Conservation (phyloP, 768 basidiomycete species). For the Lactarius trivialis region DNA sequence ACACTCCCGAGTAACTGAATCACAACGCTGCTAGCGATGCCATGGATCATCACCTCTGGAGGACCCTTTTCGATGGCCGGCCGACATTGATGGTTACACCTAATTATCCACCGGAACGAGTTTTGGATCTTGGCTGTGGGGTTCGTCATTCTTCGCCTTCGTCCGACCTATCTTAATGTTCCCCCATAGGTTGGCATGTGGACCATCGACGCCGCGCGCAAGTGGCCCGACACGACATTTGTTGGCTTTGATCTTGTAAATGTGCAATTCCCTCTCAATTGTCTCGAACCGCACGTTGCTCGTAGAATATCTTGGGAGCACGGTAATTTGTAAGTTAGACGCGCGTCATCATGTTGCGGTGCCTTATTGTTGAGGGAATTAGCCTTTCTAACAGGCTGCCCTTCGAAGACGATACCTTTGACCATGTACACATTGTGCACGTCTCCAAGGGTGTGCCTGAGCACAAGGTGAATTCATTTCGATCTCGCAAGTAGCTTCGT, state of each 20-base stretch:
- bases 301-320: constrained; percentile 64
- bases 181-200: constrained; percentile 17
- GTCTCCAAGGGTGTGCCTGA: constrained; percentile 67
- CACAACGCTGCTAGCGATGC: constrained; percentile 22
- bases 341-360: background rate
- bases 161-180: background rate
- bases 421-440: constrained; percentile 66
- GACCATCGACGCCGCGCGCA: constrained; percentile 23
- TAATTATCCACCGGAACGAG: constrained; percentile 16
- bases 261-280: constrained; percentile 53
- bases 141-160: constrained; percentile 7
- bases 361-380: background rate
- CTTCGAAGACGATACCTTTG: constrained; percentile 78
- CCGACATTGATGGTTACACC: constrained; percentile 20
- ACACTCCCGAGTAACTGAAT: background rate
- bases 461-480: constrained; percentile 22
- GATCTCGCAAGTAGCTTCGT: constrained; percentile 25
- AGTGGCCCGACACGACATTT: constrained; percentile 21
- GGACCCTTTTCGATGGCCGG: constrained; percentile 11
- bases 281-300: constrained; percentile 46
- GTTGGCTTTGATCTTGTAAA: constrained; percentile 78
- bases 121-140: constrained; percentile 23
- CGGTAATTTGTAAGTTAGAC: constrained; percentile 61
- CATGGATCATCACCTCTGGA: constrained; percentile 22
- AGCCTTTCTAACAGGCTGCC: constrained; percentile 72